Evolutionary conservation across 805 yeast species (phyloP).

Genomic region (Lipomyces japonicus): DNA sequence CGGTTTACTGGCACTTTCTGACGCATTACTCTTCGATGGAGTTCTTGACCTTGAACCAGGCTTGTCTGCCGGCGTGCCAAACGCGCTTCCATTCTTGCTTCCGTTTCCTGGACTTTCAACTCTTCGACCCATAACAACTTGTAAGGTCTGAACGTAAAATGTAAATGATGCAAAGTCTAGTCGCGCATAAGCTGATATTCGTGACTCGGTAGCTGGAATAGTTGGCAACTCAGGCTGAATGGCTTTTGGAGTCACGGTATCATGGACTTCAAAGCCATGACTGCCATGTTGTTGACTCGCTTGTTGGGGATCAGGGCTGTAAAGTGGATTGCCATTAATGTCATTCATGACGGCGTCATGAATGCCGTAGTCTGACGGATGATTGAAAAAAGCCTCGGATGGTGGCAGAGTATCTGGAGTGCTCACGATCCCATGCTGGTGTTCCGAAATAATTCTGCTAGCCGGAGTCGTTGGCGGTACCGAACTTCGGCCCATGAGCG

Average conservation of each 20-base stretch:
- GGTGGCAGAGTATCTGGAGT: conserved; percentile 13
- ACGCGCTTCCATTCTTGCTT: conserved; percentile 32
- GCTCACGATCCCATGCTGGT: conserved; percentile 1
- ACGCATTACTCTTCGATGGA: conserved; percentile 1
- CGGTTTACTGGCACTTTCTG: conserved; percentile 31
- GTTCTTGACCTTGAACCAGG: conserved; percentile 17
- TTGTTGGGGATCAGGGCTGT: background rate
- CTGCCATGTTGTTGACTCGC: background rate
- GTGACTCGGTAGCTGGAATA: conserved; percentile 25
- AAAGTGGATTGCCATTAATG: background rate
- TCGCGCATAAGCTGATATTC: conserved; percentile 46
- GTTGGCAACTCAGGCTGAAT: background rate
- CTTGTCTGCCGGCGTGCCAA: conserved; percentile 8
- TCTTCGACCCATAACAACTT: conserved; percentile 86
- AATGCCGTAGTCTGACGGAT: background rate
- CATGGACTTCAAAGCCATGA: background rate
- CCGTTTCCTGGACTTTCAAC: conserved; percentile 53
- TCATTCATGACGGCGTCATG: conserved; percentile 5
- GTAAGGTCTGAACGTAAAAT: conserved; percentile 93
- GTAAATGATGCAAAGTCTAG: conserved; percentile 90
- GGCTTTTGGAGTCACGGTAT: background rate
- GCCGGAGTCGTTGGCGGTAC: conserved; percentile 3
- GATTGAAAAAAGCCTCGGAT: conserved; percentile 6
- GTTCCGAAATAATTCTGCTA: conserved; percentile 3
- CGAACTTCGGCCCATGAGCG: background rate